Evolutionary conservation across 768 basidiomycete species (phyloP).

Genomic region (Exsudoporus frostii): DNA sequence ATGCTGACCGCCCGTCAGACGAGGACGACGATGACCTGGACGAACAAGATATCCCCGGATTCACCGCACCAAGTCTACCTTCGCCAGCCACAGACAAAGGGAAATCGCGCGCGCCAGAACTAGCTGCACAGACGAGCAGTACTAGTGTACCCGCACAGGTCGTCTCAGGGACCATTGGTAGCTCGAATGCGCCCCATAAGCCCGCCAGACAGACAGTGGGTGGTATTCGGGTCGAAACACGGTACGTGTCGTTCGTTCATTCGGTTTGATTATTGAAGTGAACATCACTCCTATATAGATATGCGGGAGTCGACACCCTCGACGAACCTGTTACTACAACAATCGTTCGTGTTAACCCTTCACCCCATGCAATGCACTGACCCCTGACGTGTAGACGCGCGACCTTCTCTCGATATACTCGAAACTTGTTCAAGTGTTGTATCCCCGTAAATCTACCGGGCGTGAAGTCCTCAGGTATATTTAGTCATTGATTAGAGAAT

Average conservation of each 20-base stretch:
- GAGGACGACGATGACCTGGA: conserved; percentile 77
- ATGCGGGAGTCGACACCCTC: conserved; percentile 81
- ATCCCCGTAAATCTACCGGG: conserved; percentile 70
- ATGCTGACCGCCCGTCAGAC: conserved; percentile 35
- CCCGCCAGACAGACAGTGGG: conserved; percentile 66
- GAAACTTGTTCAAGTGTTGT: conserved; percentile 91
- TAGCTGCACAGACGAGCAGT: conserved; percentile 42
- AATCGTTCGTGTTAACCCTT: conserved; percentile 57
- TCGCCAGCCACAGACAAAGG: conserved; percentile 59
- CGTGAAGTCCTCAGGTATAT: conserved; percentile 79
- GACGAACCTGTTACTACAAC: conserved; percentile 90
- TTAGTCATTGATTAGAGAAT: background rate
- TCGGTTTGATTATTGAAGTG: background rate
- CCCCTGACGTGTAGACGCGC: conserved; percentile 54
- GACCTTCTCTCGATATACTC: conserved; percentile 89
- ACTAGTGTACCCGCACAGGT: conserved; percentile 33
- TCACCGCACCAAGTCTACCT: conserved; percentile 59
- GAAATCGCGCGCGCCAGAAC: conserved; percentile 61
- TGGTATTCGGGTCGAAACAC: conserved; percentile 85
- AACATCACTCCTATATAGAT: conserved; percentile 35
- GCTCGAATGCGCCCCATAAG: conserved; percentile 39
- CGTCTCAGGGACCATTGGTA: conserved; percentile 74
- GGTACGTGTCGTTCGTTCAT: conserved; percentile 45
- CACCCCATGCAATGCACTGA: conserved; percentile 5
- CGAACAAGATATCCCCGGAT: conserved; percentile 78